Conservation (phyloP, 805 yeast genomes). For the Candida piceae region DNA sequence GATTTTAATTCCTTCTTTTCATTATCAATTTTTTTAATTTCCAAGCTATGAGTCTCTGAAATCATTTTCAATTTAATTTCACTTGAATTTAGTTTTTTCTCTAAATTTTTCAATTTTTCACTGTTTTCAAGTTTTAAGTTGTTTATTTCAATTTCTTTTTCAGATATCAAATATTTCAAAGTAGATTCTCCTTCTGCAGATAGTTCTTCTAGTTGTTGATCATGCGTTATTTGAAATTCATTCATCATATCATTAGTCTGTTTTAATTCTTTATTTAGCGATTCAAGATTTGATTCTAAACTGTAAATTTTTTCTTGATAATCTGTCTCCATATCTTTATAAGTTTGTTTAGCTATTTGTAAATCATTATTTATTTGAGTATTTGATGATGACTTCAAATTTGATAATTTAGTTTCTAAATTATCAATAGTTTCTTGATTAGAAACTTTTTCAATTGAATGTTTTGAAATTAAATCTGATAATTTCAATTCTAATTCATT, state of each 20-base stretch:
- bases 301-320: background rate
- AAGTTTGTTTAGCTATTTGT: background rate
- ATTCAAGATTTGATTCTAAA: slow-evolving; percentile 4
- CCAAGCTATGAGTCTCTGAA: background rate
- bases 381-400: background rate
- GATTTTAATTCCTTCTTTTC: background rate
- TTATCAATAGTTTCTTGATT: background rate
- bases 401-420: background rate
- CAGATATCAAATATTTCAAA: slow-evolving; percentile 2
- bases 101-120: background rate
- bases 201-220: slow-evolving; percentile 8
- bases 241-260: slow-evolving; percentile 11
- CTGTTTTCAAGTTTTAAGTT: background rate
- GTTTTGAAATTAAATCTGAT: background rate
- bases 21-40: background rate
- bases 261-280: slow-evolving; percentile 11
- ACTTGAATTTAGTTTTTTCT: background rate
- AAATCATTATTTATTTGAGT: background rate
- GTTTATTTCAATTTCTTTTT: slow-evolving; percentile 1
- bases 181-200: background rate
- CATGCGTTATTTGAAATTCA: slow-evolving; percentile 15
- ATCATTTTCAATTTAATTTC: background rate
- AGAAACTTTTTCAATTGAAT: background rate
- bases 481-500: background rate
- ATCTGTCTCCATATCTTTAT: background rate